A percentile compares a stretch with the other conserved stretches of the same genome.
Evolutionary conservation across 345 rosid species (phyloP).

Genomic region (Eucalyptus globulus): DNA sequence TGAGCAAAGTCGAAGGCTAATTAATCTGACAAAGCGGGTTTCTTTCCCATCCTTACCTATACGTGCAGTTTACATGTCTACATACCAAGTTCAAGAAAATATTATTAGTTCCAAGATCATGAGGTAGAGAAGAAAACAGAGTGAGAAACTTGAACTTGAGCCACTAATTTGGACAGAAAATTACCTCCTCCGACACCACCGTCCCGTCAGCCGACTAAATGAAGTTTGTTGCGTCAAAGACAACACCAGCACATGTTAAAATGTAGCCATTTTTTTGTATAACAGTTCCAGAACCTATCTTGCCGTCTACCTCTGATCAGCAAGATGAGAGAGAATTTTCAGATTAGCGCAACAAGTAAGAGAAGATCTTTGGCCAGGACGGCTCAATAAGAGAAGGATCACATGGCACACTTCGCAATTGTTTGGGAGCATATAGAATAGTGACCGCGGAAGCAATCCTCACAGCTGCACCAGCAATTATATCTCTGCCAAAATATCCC

Average conservation of each 20-base stretch:
- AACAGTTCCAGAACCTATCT: background rate
- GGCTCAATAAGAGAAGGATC: background rate
- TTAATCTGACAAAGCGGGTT: background rate
- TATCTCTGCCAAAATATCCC: background rate
- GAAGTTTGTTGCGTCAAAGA: background rate
- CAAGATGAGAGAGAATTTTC: background rate
- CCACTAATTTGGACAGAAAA: background rate
- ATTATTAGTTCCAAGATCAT: background rate
- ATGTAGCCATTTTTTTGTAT: background rate
- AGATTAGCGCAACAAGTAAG: background rate
- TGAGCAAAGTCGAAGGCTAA: background rate
- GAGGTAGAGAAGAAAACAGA: background rate
- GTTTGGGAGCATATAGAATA: background rate
- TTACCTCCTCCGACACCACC: accelerated
- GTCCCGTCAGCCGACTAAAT: background rate
- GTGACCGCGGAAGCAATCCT: background rate
- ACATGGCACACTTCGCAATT: background rate
- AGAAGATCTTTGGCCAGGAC: background rate
- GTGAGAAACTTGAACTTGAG: background rate
- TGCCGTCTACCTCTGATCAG: background rate
- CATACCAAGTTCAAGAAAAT: background rate
- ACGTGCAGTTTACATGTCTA: background rate
- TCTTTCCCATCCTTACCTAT: background rate
- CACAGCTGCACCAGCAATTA: background rate
- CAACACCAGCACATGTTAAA: background rate